Percentiles rank a stretch among this genome's conserved stretches.
phyloP scores from a whole-genome alignment of 345 rosid species.

The Citrus sp. region DNA sequence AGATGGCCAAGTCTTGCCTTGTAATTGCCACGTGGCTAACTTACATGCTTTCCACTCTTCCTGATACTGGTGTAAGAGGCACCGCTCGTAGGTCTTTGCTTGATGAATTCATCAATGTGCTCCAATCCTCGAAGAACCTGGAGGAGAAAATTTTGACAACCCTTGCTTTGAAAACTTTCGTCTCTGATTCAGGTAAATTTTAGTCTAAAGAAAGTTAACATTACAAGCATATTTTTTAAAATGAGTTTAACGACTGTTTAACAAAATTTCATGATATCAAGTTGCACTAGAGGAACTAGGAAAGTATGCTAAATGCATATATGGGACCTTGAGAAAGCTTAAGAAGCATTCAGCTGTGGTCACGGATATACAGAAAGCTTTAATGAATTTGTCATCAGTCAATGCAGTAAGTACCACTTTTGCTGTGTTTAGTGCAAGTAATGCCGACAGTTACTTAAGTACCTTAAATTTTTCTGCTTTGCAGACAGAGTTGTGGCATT shows the following conservation, averaged over 20 bases:
- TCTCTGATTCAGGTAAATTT: constrained; percentile 40
- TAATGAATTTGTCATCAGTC: constrained; percentile 54
- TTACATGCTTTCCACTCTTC: constrained; percentile 54
- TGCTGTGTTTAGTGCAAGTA: neutral
- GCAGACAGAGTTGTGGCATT: constrained; percentile 64
- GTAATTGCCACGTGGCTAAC: constrained; percentile 54
- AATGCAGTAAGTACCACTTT: constrained; percentile 48
- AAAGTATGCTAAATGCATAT: constrained; percentile 54
- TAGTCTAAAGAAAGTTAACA: neutral
- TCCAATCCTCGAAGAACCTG: constrained; percentile 55
- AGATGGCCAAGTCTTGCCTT: constrained; percentile 54
- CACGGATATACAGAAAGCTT: constrained; percentile 51
- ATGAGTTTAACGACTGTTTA: neutral
- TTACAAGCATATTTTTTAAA: neutral
- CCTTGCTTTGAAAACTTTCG: constrained; percentile 56
- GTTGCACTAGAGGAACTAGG: constrained; percentile 54
- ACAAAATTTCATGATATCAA: constrained; percentile 10
- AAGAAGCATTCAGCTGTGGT: constrained; percentile 44
- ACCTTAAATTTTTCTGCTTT: neutral
- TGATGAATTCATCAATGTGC: constrained; percentile 50
- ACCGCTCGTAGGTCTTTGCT: constrained; percentile 49
- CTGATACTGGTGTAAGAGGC: constrained; percentile 46
- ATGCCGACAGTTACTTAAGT: neutral
- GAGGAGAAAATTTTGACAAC: constrained; percentile 66
- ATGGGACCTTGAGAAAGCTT: constrained; percentile 48